Conservation (phyloP, 2,329 filamentous ascomycete genomes). For the Clonostachys solani region DNA sequence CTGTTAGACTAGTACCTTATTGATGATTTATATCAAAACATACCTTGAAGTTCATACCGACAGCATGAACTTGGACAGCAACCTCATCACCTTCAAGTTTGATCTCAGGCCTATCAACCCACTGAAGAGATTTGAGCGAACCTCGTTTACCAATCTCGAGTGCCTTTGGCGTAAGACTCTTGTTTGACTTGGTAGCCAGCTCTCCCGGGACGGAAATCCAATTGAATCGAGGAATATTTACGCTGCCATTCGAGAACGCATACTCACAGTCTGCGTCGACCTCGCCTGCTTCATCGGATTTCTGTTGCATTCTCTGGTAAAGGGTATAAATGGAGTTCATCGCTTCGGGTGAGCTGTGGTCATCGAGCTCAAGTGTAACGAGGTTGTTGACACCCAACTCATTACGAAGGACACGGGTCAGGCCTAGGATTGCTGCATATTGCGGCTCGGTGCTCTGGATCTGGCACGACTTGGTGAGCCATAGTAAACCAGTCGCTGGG, state of each 20-base stretch:
- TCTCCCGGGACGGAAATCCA: background rate
- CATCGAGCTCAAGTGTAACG: too few relatives aligned
- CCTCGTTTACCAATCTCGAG: background rate
- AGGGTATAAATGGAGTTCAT: too few relatives aligned
- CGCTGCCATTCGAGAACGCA: background rate
- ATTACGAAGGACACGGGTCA: too few relatives aligned
- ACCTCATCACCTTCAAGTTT: conserved; percentile 12
- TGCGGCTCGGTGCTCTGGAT: too few relatives aligned
- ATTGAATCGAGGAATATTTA: background rate
- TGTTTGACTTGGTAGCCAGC: too few relatives aligned
- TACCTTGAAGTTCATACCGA: conserved; percentile 24
- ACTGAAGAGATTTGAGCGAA: background rate
- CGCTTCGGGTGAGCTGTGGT: too few relatives aligned
- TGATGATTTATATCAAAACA: background rate
- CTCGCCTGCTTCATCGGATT: too few relatives aligned
- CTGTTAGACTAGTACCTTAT: background rate
- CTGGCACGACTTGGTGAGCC: too few relatives aligned
- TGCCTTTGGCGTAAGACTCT: background rate
- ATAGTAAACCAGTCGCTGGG: too few relatives aligned
- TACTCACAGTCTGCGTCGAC: background rate
- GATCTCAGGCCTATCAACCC: background rate
- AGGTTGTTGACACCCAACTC: too few relatives aligned
- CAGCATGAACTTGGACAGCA: conserved; percentile 13
- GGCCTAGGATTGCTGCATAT: too few relatives aligned
- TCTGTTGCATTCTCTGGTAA: too few relatives aligned